Evolutionary conservation across 257 asterid species (phyloP).

Genomic region (Penstemon newberryi): DNA sequence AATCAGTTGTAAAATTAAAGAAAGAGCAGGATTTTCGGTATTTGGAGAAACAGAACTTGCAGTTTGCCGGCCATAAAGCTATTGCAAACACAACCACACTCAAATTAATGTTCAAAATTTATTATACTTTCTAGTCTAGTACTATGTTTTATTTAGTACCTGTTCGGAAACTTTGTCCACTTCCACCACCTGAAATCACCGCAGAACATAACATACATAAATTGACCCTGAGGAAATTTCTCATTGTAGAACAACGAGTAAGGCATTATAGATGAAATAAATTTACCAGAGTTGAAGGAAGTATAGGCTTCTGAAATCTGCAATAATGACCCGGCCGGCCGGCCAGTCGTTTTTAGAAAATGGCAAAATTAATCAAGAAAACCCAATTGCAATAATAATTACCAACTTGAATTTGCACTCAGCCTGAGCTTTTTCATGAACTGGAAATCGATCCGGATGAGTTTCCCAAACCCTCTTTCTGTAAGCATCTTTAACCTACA

Average conservation of each 20-base stretch:
- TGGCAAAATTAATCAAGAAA: background rate
- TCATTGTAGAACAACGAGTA: background rate
- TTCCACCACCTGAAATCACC: constrained; percentile 43
- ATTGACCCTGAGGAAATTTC: background rate
- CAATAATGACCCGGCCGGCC: constrained; percentile 1
- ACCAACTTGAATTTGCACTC: constrained; percentile 69
- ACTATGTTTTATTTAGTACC: constrained; percentile 17
- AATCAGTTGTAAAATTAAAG: no score
- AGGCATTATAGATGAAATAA: background rate
- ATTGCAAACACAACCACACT: background rate
- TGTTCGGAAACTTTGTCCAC: constrained; percentile 23
- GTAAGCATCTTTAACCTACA: constrained; percentile 72
- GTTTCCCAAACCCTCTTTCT: constrained; percentile 64
- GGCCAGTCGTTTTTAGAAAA: background rate
- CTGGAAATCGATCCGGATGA: constrained; percentile 79
- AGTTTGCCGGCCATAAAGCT: background rate
- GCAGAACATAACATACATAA: background rate
- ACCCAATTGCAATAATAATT: background rate
- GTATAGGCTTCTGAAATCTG: constrained; percentile 76
- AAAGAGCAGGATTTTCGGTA: background rate
- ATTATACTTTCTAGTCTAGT: no score
- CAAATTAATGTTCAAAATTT: background rate
- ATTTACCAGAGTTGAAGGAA: constrained; percentile 50
- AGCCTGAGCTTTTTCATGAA: constrained; percentile 48
- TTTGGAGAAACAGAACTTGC: no score